Base-by-base conservation (phyloP, 129 eudicot species). In the Pittosporum tobira region DNA sequence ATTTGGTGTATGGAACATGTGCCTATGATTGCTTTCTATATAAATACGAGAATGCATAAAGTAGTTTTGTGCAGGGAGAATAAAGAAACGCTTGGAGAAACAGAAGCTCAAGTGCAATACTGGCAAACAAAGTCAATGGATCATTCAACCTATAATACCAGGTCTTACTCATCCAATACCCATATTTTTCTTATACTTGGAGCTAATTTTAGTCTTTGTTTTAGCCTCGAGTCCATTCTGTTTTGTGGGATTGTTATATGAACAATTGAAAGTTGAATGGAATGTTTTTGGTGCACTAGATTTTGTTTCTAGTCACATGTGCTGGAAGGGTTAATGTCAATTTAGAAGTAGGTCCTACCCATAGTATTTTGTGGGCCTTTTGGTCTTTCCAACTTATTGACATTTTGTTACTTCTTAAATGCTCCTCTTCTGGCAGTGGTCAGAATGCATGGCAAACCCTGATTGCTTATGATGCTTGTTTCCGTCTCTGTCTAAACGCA, bases 401-500 rank as follows among this genome's bases (percentile, higher is more conserved):
- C n/a, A n/a, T n/a, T 45, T 58, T 27, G 51, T 23, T 53, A 16
- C 19, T 19, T 31, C 6, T n/a, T 15, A n/a, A 43, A 57, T 46
- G 37, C 21, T 40, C 42, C 30, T 30, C 47, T 42, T 65, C 43
- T 71, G 48, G 63, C 94, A 89, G 95, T 69, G 80, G 82, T 68
- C 93, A 82, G 67, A 89, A 85, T 75, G 94, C 84, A 52, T 89
- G 88, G 88, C 95, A 85, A 78, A 77, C 77, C 20, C 70, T 89
- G 42, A 71, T 89, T 28, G 84, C 97, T 62, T 89, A 89, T 64
- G 97, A 89, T 69, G 97, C 97, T 19, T 89, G 94, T 63, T 75
- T 89, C 52, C 97, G 95, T 16, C 59, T 89, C 52, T 89, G 97
- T 71, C 75, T 89, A 63, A 77, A 85, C 38, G 82, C 95, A 48